Conservation (phyloP, 805 yeast genomes). For the Spathaspora girioi region DNA sequence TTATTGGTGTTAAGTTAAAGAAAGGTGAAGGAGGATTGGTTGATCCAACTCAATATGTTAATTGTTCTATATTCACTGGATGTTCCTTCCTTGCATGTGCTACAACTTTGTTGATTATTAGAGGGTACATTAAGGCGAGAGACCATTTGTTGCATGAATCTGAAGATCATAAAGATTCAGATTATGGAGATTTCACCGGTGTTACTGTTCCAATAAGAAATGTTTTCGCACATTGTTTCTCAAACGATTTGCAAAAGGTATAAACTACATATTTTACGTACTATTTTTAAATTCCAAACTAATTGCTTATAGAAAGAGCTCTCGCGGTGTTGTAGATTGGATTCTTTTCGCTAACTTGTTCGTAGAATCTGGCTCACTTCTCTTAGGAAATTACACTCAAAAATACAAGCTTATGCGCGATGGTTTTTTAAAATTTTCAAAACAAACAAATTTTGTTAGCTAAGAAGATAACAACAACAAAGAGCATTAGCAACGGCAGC, state of each 20-base stretch:
- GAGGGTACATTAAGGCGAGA: slow-evolving; percentile 57
- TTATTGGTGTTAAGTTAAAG: slow-evolving; percentile 54
- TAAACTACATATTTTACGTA: not conserved
- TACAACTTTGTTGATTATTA: slow-evolving; percentile 35
- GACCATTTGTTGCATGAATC: slow-evolving; percentile 19
- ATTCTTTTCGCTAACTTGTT: too few species aligned
- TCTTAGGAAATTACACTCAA: too few species aligned
- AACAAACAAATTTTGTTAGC: not conserved
- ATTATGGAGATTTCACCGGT: slow-evolving; percentile 9
- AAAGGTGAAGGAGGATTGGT: slow-evolving; percentile 16
- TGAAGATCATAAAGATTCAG: slow-evolving; percentile 11
- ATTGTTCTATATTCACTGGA: slow-evolving; percentile 61
- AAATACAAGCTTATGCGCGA: not conserved
- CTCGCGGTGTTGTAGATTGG: not conserved
- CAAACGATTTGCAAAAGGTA: not conserved
- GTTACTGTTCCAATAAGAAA: slow-evolving; percentile 8
- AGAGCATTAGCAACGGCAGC: not conserved
- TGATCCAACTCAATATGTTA: slow-evolving; percentile 45
- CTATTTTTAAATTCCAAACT: not conserved
- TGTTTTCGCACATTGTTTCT: slow-evolving; percentile 7
- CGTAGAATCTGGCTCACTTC: too few species aligned
- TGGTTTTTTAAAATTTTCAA: not conserved
- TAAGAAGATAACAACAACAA: not conserved
- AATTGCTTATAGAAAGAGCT: not conserved
- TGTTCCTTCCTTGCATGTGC: slow-evolving; percentile 48